Conservation (phyloP, 1,139 yeast genomes). For the Yamadazyma mexicana region DNA sequence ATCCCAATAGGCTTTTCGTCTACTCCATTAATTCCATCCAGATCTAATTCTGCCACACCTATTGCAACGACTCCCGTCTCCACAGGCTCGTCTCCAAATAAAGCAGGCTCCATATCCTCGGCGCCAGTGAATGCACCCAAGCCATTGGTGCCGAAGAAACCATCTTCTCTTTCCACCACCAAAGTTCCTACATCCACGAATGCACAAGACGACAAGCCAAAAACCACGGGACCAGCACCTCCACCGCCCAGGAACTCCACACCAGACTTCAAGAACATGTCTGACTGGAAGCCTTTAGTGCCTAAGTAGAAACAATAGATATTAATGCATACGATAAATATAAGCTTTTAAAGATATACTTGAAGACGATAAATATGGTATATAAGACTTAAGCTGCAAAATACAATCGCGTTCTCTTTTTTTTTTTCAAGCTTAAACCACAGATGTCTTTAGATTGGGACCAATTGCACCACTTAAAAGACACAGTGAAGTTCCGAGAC, state of each 20-base stretch:
- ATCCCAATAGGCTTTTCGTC: conserved; percentile 39
- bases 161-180: conserved; percentile 23
- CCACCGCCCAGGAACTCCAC: conserved; percentile 26
- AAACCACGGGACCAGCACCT: conserved; percentile 20
- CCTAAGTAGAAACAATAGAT: conserved; percentile 43
- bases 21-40: conserved; percentile 42
- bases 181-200: conserved; percentile 9
- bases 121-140: conserved; percentile 11
- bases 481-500: conserved; percentile 2
- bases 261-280: conserved; percentile 30
- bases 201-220: conserved; percentile 4
- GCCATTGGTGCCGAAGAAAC: conserved; percentile 42
- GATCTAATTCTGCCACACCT: conserved; percentile 33
- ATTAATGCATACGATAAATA: not conserved
- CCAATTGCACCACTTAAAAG: not conserved
- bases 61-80: conserved; percentile 4
- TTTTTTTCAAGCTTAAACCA: not conserved
- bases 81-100: not conserved
- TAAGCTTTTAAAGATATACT: no score
- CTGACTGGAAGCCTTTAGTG: conserved; percentile 58
- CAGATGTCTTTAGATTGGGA: not conserved
- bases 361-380: not conserved
- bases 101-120: conserved; percentile 7
- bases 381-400: not conserved
- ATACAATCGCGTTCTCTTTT: not conserved